Evolutionary conservation across 148 eudicot species (phyloP).

Genomic region (Diospyros kaki): DNA sequence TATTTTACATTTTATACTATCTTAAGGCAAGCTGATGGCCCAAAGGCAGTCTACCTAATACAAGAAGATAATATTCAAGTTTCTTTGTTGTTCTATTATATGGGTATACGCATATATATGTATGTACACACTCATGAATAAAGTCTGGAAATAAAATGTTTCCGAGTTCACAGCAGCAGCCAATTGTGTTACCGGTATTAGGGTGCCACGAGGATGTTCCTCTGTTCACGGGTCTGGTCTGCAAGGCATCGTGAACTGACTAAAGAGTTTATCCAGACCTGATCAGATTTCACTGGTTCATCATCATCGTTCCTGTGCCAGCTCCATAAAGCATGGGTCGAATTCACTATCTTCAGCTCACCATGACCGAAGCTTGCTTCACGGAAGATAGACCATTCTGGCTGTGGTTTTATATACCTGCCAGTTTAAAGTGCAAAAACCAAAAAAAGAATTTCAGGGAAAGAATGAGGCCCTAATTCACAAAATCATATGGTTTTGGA

Average conservation of each 20-base stretch:
- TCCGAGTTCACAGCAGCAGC: background rate
- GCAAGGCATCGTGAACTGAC: slow-evolving; percentile 55
- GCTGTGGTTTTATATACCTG: slow-evolving; percentile 70
- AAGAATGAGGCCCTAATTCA: background rate
- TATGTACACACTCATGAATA: background rate
- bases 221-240: slow-evolving; percentile 32
- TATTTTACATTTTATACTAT: too few relatives aligned
- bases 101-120: background rate
- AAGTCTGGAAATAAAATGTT: background rate
- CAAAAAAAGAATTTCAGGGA: background rate
- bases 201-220: slow-evolving; percentile 50
- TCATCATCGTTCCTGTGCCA: slow-evolving; percentile 94
- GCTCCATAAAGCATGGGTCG: slow-evolving; percentile 81
- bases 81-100: background rate
- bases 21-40: too few relatives aligned
- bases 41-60: too few relatives aligned
- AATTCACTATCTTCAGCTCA: slow-evolving; percentile 66
- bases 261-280: slow-evolving; percentile 75
- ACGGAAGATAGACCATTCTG: slow-evolving; percentile 84
- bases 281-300: slow-evolving; percentile 80
- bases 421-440: slow-evolving; percentile 4
- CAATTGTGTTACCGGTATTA: slow-evolving; percentile 15
- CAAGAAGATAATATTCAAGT: background rate
- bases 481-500: background rate
- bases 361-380: slow-evolving; percentile 97